Base-by-base conservation (phyloP, 352 stramenopile species). In the Phytophthora multivora region DNA sequence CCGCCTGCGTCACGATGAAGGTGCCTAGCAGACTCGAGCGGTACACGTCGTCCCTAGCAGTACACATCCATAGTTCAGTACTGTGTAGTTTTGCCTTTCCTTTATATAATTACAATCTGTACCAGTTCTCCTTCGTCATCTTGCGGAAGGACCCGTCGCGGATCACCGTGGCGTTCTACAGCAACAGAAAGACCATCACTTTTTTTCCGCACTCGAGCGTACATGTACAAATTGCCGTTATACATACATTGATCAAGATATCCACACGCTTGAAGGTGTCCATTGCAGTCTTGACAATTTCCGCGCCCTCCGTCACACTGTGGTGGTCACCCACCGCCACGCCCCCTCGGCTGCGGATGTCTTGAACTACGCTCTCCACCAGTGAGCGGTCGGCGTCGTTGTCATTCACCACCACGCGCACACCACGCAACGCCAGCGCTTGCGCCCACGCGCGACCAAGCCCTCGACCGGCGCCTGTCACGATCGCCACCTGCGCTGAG, bases 211-310 rank as follows among this genome's bases (percentile, higher is more conserved):
- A 52, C 4, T 53, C 19, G 0, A 38, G 10, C 31, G 6, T 12
- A 33, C 8, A 23, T 59, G 36, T 18, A 31, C 13, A 49, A 61
- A 47, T 31, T 55, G 47, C 43, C 1, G 41, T 15, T 33, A 6
- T n/a, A 43, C 71, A 52, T 70, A 89, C 79, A 61, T 91, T 91
- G 59, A 91, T 88, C 57, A 91, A 76, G 64, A 91, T 91, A 53
- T 91, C 80, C 25, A 91, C 55, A 30, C 80, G 71, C 6, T 75
- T 54, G 50, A 81, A 91, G 31, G 47, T 50, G 30, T 85, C 65
- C 51, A 88, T 43, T 4, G 74, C 76, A 2, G 59, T 77, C 51
- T 75, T 68, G 2, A 84, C 77, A 28, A 88, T 76, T 35, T 69
- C 69, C 0, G 31, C 66, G 30, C 79, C 82, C 5, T 90, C 65